Conservation (phyloP, 2,329 filamentous ascomycete species). For the Nemania diffusa region DNA sequence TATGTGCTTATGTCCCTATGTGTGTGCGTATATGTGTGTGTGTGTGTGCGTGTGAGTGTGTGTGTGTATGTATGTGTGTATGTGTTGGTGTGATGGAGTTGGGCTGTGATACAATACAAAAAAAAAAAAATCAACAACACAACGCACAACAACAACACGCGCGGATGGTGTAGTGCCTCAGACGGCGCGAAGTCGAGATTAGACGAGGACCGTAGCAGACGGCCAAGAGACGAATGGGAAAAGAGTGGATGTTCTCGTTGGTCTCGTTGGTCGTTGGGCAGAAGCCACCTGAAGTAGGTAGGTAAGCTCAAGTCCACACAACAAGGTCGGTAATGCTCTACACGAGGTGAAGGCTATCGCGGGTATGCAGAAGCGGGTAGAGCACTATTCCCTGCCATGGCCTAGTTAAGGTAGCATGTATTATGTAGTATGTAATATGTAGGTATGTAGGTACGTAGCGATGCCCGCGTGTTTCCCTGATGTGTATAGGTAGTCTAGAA, state of each 20-base stretch:
- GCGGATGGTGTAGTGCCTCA: slow-evolving; percentile 32
- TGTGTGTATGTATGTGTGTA: too few relatives aligned
- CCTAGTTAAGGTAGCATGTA: slow-evolving; percentile 30
- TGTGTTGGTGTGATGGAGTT: too few relatives aligned
- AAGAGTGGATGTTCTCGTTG: slow-evolving; percentile 31
- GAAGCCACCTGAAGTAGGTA: slow-evolving; percentile 38
- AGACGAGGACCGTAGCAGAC: slow-evolving; percentile 23
- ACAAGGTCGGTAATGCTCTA: slow-evolving; percentile 31
- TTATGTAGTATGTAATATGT: slow-evolving; percentile 34
- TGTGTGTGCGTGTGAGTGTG: too few relatives aligned
- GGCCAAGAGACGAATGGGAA: slow-evolving; percentile 35
- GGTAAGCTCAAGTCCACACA: slow-evolving; percentile 30
- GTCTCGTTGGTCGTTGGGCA: slow-evolving; percentile 32
- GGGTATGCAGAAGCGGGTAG: slow-evolving; percentile 35
- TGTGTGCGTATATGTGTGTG: too few relatives aligned
- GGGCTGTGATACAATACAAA: slow-evolving; percentile 36
- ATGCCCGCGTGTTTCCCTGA: slow-evolving; percentile 36
- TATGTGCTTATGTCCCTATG: too few relatives aligned
- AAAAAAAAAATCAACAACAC: neutral
- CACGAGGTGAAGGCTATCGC: slow-evolving; percentile 34
- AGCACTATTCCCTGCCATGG: slow-evolving; percentile 29
- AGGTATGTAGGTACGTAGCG: slow-evolving; percentile 37
- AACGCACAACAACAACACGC: slow-evolving; percentile 19
- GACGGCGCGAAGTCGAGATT: slow-evolving; percentile 24
- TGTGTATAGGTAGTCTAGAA: slow-evolving; percentile 26